These are phyloP conservation scores for Phaeosphaeria sp. DNA, from an alignment of 2,329 filamentous ascomycete species.

Conservation along the genomic window DNA sequence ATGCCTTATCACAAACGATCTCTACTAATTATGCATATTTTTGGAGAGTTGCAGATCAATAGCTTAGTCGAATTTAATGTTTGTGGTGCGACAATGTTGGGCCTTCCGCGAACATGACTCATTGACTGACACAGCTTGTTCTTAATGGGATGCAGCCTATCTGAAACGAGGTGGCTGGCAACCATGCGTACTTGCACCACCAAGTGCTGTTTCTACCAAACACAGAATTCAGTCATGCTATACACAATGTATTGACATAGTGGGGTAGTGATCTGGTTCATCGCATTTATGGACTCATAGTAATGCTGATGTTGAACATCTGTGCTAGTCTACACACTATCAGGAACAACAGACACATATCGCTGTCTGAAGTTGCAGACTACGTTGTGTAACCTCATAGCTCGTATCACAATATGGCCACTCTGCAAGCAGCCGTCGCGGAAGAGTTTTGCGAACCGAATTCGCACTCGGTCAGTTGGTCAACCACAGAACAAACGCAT, in stretches of 20 bases:
- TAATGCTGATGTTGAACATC: conserved; percentile 40
- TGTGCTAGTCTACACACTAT: conserved; percentile 19
- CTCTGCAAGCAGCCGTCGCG: conserved; percentile 35
- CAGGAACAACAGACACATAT: conserved; percentile 21
- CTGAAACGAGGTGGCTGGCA: background rate
- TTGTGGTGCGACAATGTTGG: background rate
- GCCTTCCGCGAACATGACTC: background rate
- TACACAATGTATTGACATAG: conserved; percentile 27
- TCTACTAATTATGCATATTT: background rate
- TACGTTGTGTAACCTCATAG: conserved; percentile 39
- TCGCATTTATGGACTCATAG: background rate
- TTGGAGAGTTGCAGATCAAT: background rate
- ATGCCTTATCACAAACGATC: background rate
- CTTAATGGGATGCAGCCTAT: background rate
- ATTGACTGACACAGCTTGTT: background rate
- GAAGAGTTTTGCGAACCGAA: conserved; percentile 40
- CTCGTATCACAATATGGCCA: conserved; percentile 10
- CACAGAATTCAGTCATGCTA: conserved; percentile 7
- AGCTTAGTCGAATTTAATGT: background rate
- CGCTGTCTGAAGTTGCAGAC: conserved; percentile 43
- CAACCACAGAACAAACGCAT: conserved; percentile 33
- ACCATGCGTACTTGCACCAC: background rate
- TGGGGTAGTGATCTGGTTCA: conserved; percentile 29
- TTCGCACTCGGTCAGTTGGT: conserved; percentile 46
- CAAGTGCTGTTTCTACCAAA: background rate